phyloP scores from a whole-genome alignment of 2,329 filamentous ascomycete species.

The Dendryphion nanum region DNA sequence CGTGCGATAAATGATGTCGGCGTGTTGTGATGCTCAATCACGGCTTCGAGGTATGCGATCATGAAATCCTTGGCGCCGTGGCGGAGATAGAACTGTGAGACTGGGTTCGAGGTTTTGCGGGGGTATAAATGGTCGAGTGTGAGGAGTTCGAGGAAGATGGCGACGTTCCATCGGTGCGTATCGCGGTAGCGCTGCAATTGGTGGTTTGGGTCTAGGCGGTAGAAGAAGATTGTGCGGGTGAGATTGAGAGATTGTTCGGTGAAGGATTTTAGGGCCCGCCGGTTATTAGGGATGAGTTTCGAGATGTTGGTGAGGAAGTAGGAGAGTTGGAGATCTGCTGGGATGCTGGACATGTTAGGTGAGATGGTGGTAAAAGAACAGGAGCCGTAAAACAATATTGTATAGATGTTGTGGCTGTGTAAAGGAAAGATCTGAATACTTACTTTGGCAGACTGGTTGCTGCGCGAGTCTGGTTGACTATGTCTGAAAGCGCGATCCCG shows the following conservation, averaged over 20 bases:
- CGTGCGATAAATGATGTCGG: slow-evolving; percentile 10
- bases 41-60: slow-evolving; percentile 14
- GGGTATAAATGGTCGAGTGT: background rate
- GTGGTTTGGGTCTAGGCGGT: slow-evolving; percentile 12
- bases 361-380: no score
- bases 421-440: no score
- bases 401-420: no score
- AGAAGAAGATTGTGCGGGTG: slow-evolving; percentile 23
- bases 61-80: slow-evolving; percentile 13
- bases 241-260: slow-evolving; percentile 9
- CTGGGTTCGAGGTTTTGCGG: background rate
- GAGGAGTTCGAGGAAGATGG: slow-evolving; percentile 18
- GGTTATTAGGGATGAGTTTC: slow-evolving; percentile 4
- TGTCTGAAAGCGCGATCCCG: no score
- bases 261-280: slow-evolving; percentile 11
- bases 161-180: slow-evolving; percentile 19
- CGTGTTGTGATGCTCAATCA: slow-evolving; percentile 20
- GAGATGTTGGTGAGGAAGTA: slow-evolving; percentile 19
- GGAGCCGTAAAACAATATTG: no score
- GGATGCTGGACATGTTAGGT: no score
- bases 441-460: no score
- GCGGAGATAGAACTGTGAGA: background rate
- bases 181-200: slow-evolving; percentile 26
- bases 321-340: slow-evolving; percentile 17
- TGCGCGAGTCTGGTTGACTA: no score